A percentile compares a stretch with the other conserved stretches of the same genome.
Evolutionary conservation across 108 stramenopile species (phyloP).

Genomic region (Nitzschia inconspicua): DNA sequence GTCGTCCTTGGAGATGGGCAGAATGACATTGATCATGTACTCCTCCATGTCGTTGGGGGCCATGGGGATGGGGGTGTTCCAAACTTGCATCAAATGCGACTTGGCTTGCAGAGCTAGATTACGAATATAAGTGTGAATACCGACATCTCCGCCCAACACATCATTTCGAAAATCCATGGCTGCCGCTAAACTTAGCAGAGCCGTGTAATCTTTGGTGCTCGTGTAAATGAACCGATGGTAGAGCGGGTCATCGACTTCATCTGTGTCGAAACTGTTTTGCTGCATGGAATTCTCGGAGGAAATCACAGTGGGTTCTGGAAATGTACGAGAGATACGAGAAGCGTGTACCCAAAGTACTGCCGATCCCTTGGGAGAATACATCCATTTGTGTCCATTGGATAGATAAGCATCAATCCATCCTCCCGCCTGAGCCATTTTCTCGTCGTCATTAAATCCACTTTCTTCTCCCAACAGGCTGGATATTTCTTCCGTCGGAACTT

Average conservation of each 20-base stretch:
- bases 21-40: constrained; percentile 21
- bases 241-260: no score
- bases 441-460: no score
- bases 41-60: constrained; percentile 20
- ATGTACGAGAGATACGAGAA: background rate
- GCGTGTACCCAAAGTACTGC: constrained; percentile 25
- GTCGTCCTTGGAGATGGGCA: background rate
- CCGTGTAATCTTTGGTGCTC: constrained; percentile 20
- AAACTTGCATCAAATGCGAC: constrained; percentile 1
- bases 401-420: constrained; percentile 20
- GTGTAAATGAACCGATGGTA: constrained; percentile 12
- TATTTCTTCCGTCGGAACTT: constrained; percentile 5
- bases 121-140: constrained; percentile 15
- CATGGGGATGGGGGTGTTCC: constrained; percentile 10
- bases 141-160: constrained; percentile 15
- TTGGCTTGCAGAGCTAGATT: constrained; percentile 17
- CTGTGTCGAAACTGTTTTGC: constrained; percentile 1
- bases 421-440: no score
- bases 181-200: constrained; percentile 11
- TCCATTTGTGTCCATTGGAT: constrained; percentile 30
- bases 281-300: constrained; percentile 14
- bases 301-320: constrained; percentile 30
- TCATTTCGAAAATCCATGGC: constrained; percentile 17
- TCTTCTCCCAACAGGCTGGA: no score
- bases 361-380: constrained; percentile 30